These are phyloP conservation scores for Entomortierella parvispora DNA, from an alignment of 192 early-diverging fungal genomes.

Conservation along the genomic window DNA sequence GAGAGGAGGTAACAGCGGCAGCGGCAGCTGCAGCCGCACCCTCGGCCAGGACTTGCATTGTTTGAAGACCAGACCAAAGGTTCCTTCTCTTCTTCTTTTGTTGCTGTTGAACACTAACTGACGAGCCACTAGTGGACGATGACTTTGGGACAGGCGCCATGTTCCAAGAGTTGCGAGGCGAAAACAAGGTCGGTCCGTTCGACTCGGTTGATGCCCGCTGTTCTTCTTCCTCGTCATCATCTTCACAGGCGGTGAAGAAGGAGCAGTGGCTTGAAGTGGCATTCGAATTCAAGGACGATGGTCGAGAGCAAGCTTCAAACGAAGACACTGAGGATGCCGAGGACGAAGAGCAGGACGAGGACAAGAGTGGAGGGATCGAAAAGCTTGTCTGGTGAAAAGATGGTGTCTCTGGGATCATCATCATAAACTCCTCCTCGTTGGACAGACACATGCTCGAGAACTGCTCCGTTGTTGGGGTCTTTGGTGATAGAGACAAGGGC, in stretches of 20 bases:
- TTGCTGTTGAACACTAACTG: background rate
- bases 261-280: background rate
- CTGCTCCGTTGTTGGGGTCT: constrained; percentile 30
- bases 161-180: constrained; percentile 37
- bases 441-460: constrained; percentile 11
- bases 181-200: background rate
- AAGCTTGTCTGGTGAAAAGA: constrained; percentile 25
- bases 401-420: constrained; percentile 25
- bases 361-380: constrained; percentile 24
- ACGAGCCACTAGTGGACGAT: background rate
- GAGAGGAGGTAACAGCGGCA: too few species aligned
- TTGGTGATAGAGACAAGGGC: constrained; percentile 4
- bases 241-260: constrained; percentile 23
- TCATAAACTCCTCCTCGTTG: constrained; percentile 7
- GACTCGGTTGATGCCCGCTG: background rate
- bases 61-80: constrained; percentile 25
- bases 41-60: constrained; percentile 10
- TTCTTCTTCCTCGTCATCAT: constrained; percentile 15
- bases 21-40: too few species aligned
- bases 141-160: constrained; percentile 10
- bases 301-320: constrained; percentile 28
- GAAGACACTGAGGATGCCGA: constrained; percentile 36
- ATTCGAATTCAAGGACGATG: constrained; percentile 6
- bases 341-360: constrained; percentile 22
- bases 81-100: constrained; percentile 9